Evolutionary conservation across 495 filamentous ascomycete genomes (phyloP).

Genomic region (Immersiella caudata): DNA sequence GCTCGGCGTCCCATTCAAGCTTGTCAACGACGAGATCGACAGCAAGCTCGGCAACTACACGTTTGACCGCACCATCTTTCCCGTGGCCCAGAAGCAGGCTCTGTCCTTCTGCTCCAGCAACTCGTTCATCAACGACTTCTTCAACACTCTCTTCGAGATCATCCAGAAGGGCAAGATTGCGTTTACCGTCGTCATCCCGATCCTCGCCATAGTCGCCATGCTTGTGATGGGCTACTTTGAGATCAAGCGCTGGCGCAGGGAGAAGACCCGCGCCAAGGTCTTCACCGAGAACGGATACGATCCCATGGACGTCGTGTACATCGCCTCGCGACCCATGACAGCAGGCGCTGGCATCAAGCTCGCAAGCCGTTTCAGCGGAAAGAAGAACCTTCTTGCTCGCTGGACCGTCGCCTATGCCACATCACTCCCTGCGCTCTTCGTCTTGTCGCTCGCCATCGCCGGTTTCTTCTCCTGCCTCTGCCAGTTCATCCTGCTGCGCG

Average conservation of each 20-base stretch:
- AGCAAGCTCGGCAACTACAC: conserved; percentile 65
- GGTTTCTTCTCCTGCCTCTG: conserved; percentile 83
- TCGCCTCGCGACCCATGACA: conserved; percentile 77
- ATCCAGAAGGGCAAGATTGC: conserved; percentile 65
- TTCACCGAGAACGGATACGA: conserved; percentile 68
- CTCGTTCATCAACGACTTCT: conserved; percentile 84
- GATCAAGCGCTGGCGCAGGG: conserved; percentile 73
- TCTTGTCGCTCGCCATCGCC: conserved; percentile 82
- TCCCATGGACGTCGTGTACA: conserved; percentile 86
- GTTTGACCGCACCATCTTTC: conserved; percentile 77
- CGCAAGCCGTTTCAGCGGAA: conserved; percentile 67
- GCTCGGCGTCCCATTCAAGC: conserved; percentile 76
- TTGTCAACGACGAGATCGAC: conserved; percentile 71
- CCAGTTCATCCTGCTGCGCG: conserved; percentile 76
- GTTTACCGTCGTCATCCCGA: conserved; percentile 70
- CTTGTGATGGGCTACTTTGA: conserved; percentile 79
- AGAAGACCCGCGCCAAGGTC: conserved; percentile 68
- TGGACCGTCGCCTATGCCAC: conserved; percentile 91
- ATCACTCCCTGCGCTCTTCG: conserved; percentile 79
- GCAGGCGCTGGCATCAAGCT: conserved; percentile 70
- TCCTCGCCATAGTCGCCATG: conserved; percentile 71
- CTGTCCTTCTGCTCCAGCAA: conserved; percentile 88
- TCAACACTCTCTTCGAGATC: conserved; percentile 66
- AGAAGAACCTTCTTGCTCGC: conserved; percentile 69
- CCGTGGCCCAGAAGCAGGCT: conserved; percentile 76